Percentiles rank a stretch among this genome's conserved stretches.
These are phyloP conservation scores for Melaleuca quinquenervia DNA, from an alignment of 345 rosid genomes.

Conservation along the genomic window DNA sequence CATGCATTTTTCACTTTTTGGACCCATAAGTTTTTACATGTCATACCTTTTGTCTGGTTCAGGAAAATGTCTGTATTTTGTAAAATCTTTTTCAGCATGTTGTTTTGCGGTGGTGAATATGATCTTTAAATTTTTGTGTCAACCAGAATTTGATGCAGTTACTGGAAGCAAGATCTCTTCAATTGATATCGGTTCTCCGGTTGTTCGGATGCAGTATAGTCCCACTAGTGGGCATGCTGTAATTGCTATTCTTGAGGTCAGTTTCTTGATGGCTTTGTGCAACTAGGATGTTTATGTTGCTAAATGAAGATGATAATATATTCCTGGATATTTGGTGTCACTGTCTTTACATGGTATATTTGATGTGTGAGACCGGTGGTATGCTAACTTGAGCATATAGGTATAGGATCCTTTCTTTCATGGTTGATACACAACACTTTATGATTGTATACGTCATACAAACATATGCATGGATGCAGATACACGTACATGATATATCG, in stretches of 20 bases:
- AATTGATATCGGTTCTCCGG: constrained; percentile 68
- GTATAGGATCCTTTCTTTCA: background rate
- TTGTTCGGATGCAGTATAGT: constrained; percentile 77
- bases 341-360: background rate
- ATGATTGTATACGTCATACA: background rate
- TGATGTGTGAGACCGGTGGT: background rate
- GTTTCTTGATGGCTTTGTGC: background rate
- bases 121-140: background rate
- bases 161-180: constrained; percentile 85
- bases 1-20: background rate
- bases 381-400: background rate
- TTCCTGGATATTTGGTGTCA: background rate
- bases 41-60: background rate
- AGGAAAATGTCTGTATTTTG: background rate
- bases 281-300: background rate
- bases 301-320: background rate
- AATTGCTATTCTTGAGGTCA: constrained; percentile 79
- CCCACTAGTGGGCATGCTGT: constrained; percentile 78
- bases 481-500: background rate
- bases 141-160: constrained; percentile 79
- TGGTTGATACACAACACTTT: background rate
- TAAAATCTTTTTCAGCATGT: background rate
- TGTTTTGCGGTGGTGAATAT: background rate
- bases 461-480: background rate
- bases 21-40: background rate